Conservation (phyloP, 441 rosid genomes). For the Populus hybrid region DNA sequence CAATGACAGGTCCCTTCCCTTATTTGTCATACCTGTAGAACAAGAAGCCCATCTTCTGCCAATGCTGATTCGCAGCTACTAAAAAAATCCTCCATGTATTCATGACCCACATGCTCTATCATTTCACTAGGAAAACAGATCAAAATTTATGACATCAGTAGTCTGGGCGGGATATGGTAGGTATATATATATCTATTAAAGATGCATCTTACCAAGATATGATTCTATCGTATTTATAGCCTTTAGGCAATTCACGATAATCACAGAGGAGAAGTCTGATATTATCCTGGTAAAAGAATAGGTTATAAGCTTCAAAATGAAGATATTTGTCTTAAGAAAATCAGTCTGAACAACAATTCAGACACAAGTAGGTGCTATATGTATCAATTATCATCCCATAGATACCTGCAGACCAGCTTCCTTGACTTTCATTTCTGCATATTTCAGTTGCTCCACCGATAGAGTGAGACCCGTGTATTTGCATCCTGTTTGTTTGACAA, state of each 20-base stretch:
- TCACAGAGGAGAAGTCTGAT: conserved; percentile 65
- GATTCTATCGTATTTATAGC: conserved; percentile 60
- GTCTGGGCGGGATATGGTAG: too few species aligned
- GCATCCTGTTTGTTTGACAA: conserved; percentile 77
- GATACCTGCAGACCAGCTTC: conserved; percentile 81
- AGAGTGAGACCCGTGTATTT: conserved; percentile 75
- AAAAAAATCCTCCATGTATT: conserved; percentile 75
- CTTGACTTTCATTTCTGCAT: conserved; percentile 61
- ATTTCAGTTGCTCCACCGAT: conserved; percentile 65
- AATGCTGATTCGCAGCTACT: conserved; percentile 63
- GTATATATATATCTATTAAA: too few species aligned
- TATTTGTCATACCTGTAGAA: conserved; percentile 53
- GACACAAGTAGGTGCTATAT: too few species aligned
- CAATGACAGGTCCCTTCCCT: too few species aligned
- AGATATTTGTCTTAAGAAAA: neutral
- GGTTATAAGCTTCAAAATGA: too few species aligned
- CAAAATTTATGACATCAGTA: too few species aligned
- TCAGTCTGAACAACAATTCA: too few species aligned
- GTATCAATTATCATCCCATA: too few species aligned
- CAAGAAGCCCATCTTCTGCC: conserved; percentile 69
- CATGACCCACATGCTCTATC: conserved; percentile 81
- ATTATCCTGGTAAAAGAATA: conserved; percentile 35
- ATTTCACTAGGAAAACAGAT: conserved; percentile 51
- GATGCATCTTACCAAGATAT: conserved; percentile 51
- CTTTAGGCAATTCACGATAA: conserved; percentile 56